phyloP scores from a whole-genome alignment of 768 basidiomycete genomes.

The button mushroom (Agaricus bisporus) region DNA sequence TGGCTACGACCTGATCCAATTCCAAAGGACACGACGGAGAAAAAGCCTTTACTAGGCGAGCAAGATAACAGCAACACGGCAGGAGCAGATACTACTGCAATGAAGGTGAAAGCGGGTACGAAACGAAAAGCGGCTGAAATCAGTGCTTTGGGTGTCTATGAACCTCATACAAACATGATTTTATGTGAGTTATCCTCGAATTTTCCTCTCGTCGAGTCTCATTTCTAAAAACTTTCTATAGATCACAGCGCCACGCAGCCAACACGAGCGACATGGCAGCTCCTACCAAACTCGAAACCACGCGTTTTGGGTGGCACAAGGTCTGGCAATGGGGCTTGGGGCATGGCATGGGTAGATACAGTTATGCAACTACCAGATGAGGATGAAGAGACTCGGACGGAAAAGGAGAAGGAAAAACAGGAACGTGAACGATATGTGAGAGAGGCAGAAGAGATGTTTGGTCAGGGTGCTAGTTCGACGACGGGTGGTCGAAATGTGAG shows the following conservation, averaged over 20 bases:
- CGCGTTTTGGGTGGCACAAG: slow-evolving; percentile 65
- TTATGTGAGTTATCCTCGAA: slow-evolving; percentile 47
- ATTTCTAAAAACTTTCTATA: slow-evolving; percentile 21
- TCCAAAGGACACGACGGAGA: slow-evolving; percentile 16
- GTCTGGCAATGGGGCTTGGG: slow-evolving; percentile 77
- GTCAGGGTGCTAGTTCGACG: neutral
- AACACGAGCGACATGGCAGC: slow-evolving; percentile 55
- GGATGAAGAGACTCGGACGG: slow-evolving; percentile 1
- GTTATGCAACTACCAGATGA: slow-evolving; percentile 32
- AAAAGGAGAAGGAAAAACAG: neutral
- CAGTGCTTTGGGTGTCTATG: slow-evolving; percentile 68
- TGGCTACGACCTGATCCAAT: slow-evolving; percentile 16
- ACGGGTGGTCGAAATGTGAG: neutral
- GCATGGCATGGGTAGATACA: slow-evolving; percentile 70
- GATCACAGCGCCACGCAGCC: slow-evolving; percentile 80
- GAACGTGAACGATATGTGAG: neutral
- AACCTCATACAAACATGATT: slow-evolving; percentile 72
- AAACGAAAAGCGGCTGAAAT: slow-evolving; percentile 25
- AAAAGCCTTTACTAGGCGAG: slow-evolving; percentile 16
- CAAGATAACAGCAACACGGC: slow-evolving; percentile 8
- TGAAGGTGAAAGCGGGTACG: slow-evolving; percentile 13
- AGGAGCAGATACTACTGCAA: neutral
- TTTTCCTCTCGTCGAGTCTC: neutral
- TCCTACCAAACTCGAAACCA: slow-evolving; percentile 38
- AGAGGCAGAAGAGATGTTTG: neutral